Conservation (phyloP, 305 asterid species). For the Solanum hybrid region DNA sequence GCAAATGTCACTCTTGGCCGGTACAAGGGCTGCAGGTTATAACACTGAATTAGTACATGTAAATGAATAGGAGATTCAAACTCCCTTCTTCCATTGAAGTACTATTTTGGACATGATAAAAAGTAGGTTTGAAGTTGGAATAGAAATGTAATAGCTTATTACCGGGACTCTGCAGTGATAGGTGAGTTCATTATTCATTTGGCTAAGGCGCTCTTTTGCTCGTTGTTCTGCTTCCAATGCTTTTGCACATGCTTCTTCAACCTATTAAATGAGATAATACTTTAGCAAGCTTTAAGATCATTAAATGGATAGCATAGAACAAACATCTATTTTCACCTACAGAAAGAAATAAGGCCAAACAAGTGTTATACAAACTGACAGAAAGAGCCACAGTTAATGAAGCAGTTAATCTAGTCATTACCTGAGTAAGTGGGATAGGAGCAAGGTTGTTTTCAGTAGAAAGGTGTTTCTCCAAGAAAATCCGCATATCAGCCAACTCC, state of each 20-base stretch:
- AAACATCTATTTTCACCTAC: neutral
- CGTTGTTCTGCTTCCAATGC: constrained; percentile 42
- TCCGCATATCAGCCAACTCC: constrained; percentile 49
- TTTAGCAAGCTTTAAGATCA: neutral
- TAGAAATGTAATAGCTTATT: constrained; percentile 8
- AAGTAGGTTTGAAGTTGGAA: neutral
- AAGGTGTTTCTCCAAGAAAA: constrained; percentile 38
- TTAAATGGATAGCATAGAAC: neutral
- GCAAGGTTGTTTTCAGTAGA: constrained; percentile 15
- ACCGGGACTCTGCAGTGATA: constrained; percentile 60
- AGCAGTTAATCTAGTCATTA: constrained; percentile 8
- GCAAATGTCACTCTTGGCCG: constrained; percentile 59
- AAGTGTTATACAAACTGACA: neutral
- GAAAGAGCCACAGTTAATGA: neutral
- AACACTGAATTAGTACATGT: neutral
- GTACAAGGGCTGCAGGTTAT: constrained; percentile 33
- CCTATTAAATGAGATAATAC: constrained; percentile 8
- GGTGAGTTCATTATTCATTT: constrained; percentile 49
- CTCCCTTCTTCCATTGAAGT: neutral
- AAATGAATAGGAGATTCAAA: neutral
- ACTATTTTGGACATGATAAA: neutral
- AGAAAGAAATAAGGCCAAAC: neutral
- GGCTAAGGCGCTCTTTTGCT: constrained; percentile 48
- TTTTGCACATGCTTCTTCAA: constrained; percentile 41
- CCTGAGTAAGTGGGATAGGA: constrained; percentile 27